These are phyloP conservation scores for Neofusicoccum sp. DNA, from an alignment of 2,329 filamentous ascomycete genomes.

Conservation along the genomic window DNA sequence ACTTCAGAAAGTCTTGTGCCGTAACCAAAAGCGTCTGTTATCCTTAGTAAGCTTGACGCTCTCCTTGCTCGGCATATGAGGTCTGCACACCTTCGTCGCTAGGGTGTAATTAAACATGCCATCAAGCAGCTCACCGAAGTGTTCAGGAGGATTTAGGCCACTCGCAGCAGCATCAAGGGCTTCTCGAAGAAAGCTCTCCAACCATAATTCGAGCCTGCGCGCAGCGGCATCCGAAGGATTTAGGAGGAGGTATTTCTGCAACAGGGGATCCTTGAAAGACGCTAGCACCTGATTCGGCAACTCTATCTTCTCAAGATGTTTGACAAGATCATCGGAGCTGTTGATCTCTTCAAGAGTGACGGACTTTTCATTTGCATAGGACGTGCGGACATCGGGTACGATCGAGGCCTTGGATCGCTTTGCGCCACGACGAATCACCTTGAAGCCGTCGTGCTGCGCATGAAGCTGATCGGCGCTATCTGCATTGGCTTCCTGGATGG, in stretches of 20 bases:
- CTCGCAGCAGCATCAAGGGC: constrained; percentile 4
- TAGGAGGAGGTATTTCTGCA: constrained; percentile 73
- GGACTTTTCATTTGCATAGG: constrained; percentile 55
- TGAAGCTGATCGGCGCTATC: constrained; percentile 40
- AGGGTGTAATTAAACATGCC: constrained; percentile 34
- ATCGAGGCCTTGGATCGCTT: constrained; percentile 52
- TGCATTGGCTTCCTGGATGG: constrained; percentile 61
- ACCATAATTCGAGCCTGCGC: constrained; percentile 37
- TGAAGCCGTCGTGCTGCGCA: constrained; percentile 56
- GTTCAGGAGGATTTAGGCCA: constrained; percentile 22
- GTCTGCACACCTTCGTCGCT: constrained; percentile 33
- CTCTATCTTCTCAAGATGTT: constrained; percentile 73
- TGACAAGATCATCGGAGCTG: constrained; percentile 65
- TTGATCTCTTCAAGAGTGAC: constrained; percentile 71
- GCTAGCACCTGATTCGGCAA: constrained; percentile 79
- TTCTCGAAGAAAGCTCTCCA: constrained; percentile 15
- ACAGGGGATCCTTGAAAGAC: constrained; percentile 69
- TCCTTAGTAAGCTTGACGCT: not conserved
- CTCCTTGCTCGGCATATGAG: constrained; percentile 20
- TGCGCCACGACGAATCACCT: constrained; percentile 55
- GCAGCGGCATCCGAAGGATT: constrained; percentile 29
- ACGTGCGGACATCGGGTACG: constrained; percentile 69
- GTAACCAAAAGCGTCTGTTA: constrained; percentile 32
- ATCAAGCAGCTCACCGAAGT: constrained; percentile 32
- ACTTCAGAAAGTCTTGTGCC: constrained; percentile 32